Percentiles rank a stretch among this genome's conserved stretches.
phyloP scores from a whole-genome alignment of 768 basidiomycete species.

The Lactarius evosmus region DNA sequence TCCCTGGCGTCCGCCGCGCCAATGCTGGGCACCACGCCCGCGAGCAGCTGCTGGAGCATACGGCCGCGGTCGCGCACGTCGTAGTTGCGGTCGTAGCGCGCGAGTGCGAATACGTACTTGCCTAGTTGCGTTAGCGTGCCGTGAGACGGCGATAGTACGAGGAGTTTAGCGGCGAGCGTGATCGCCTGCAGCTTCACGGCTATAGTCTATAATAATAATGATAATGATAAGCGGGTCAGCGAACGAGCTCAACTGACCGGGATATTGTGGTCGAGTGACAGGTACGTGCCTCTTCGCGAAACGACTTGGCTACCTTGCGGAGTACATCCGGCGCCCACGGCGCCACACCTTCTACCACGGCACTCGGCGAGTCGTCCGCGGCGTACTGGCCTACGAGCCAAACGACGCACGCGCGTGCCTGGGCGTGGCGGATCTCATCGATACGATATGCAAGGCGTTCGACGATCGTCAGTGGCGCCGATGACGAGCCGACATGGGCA shows the following conservation, averaged over 20 bases:
- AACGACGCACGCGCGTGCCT: slow-evolving; percentile 81
- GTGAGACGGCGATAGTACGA: slow-evolving; percentile 61
- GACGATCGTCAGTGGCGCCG: slow-evolving; percentile 60
- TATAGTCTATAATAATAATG: slow-evolving; percentile 42
- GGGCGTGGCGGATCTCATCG: slow-evolving; percentile 73
- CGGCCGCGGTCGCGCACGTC: slow-evolving; percentile 90
- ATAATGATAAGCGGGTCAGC: background rate
- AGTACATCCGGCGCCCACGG: slow-evolving; percentile 89
- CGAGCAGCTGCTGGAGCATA: slow-evolving; percentile 68
- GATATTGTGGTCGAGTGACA: background rate
- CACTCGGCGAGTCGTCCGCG: slow-evolving; percentile 42
- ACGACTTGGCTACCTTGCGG: slow-evolving; percentile 72
- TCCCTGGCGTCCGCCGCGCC: slow-evolving; percentile 26
- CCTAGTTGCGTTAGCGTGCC: slow-evolving; percentile 50
- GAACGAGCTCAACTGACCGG: slow-evolving; percentile 5
- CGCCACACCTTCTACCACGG: slow-evolving; percentile 52
- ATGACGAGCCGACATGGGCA: slow-evolving; percentile 26
- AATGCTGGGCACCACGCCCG: slow-evolving; percentile 42
- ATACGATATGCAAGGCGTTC: slow-evolving; percentile 71
- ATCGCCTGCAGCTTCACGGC: slow-evolving; percentile 80
- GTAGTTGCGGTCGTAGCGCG: slow-evolving; percentile 83
- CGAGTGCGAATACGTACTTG: slow-evolving; percentile 76
- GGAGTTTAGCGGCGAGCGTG: slow-evolving; percentile 82
- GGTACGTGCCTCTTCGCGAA: slow-evolving; percentile 59
- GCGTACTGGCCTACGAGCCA: slow-evolving; percentile 95